Base-by-base conservation (phyloP, 148 eudicot species). In the Heliosperma pusillum region DNA sequence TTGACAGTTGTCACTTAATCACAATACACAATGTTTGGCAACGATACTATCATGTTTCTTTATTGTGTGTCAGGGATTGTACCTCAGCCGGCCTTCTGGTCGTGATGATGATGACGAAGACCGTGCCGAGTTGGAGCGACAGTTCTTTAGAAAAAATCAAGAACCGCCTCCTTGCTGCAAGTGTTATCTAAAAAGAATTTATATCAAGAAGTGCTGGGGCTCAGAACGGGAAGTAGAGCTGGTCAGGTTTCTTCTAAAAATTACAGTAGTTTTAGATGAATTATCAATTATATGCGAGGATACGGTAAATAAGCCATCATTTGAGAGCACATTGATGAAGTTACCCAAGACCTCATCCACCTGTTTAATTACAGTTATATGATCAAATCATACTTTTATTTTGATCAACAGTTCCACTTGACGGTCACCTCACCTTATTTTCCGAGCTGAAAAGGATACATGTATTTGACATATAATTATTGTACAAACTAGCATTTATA, bases 321-420 rank as follows among this genome's bases (percentile, higher is more conserved):
- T 58, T 4, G 12, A 22, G 21, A 26, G n/a, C 22, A 63, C 21
- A 24, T 27, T 26, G 69, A 2, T 5, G 17, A 27, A 2, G 10
- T 21, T 74, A 45, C 76, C 76, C 19, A 62, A 44, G 59, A 44
- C 76, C 69, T 74, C 76, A 24, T 1, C n/a, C 16, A 30, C 65
- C 60, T 72, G 74, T 58, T 72, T 30, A 56, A 30, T 57, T 19
- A 17, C 1, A 71, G 63, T 71, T 45, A 15, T 29, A 53, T 71
- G 72, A 69, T 22, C 30, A 22, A 33, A 33, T 33, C 2, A 33
- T 33, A 33, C 36, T 33, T 33, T 2, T 33, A 33, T 33, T 33
- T 33, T 33, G 36, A 33, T 33, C 36, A 33, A 33, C 36, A 33
- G 5, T 33, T 3, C 36, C 36, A 6, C 5, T 33, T 6, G 36